Percentiles rank a stretch among this genome's conserved stretches.
These are phyloP conservation scores for Candida succiphila DNA, from an alignment of 805 yeast species.

Conservation along the genomic window DNA sequence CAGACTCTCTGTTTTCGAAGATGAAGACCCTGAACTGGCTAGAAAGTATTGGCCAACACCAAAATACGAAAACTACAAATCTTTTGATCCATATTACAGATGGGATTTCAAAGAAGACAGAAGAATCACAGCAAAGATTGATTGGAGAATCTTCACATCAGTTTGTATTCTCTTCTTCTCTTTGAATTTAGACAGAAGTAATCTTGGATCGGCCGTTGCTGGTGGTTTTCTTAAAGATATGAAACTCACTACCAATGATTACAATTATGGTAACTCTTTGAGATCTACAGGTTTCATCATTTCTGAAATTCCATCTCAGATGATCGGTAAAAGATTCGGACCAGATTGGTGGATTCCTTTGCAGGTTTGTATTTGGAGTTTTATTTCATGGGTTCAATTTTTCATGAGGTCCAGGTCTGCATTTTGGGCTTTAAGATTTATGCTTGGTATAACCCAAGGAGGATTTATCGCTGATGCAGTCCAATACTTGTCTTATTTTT, in stretches of 20 bases:
- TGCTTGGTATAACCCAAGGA: no score
- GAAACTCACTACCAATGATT: slow-evolving; percentile 40
- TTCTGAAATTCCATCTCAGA: slow-evolving; percentile 52
- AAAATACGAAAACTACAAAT: slow-evolving; percentile 6
- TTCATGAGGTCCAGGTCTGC: no score
- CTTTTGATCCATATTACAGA: slow-evolving; percentile 8
- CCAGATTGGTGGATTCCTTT: no score
- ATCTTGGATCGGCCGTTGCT: slow-evolving; percentile 43
- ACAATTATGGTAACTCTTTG: slow-evolving; percentile 39
- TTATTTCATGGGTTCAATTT: slow-evolving; percentile 33
- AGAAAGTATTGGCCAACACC: slow-evolving; percentile 5
- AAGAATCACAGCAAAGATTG: slow-evolving; percentile 9
- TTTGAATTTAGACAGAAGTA: slow-evolving; percentile 45
- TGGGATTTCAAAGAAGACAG: slow-evolving; percentile 9
- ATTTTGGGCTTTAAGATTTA: no score
- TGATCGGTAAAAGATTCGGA: no score
- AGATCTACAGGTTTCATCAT: slow-evolving; percentile 35
- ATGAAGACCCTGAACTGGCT: slow-evolving; percentile 7
- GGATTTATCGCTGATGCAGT: no score
- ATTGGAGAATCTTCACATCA: slow-evolving; percentile 5
- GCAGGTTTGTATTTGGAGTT: slow-evolving; percentile 42
- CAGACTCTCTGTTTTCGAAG: slow-evolving; percentile 7
- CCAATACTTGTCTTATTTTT: no score
- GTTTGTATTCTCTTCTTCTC: slow-evolving; percentile 36
- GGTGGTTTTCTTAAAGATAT: slow-evolving; percentile 42